Evolutionary conservation across 805 yeast species (phyloP).

Genomic region (Ogataea kodamae): DNA sequence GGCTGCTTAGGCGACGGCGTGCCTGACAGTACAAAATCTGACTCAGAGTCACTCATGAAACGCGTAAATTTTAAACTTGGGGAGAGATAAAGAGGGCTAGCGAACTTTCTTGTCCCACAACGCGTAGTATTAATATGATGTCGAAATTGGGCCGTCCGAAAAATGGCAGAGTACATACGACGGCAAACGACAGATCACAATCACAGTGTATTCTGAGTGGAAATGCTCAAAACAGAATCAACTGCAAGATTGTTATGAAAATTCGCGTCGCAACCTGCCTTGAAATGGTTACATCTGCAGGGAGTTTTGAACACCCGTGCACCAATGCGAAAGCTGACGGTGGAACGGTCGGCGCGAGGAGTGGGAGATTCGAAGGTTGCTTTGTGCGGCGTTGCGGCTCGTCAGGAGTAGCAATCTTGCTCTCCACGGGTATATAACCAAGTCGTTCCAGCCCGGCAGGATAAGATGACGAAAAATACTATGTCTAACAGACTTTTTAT

Average conservation of each 20-base stretch:
- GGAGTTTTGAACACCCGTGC: constrained; percentile 6
- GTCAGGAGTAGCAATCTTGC: constrained; percentile 9
- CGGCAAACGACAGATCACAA: constrained; percentile 4
- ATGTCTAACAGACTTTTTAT: constrained; percentile 21
- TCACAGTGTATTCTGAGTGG: no score
- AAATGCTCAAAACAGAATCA: no score
- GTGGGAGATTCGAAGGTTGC: no score
- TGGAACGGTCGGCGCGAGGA: no score
- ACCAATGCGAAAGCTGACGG: no score
- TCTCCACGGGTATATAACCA: constrained; percentile 2
- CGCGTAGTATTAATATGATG: constrained; percentile 7
- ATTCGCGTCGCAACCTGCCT: neutral
- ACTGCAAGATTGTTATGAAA: no score
- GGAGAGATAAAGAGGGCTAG: constrained; percentile 1
- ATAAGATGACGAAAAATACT: constrained; percentile 12
- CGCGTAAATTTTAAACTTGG: constrained; percentile 1
- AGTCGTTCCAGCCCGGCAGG: neutral
- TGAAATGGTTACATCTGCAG: no score
- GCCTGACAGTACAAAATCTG: constrained; percentile 10
- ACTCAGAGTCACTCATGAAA: constrained; percentile 16
- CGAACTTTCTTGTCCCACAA: constrained; percentile 9
- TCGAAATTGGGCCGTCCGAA: constrained; percentile 8
- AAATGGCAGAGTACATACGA: constrained; percentile 13
- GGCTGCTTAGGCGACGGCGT: constrained; percentile 6
- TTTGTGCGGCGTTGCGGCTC: constrained; percentile 8